A percentile compares a stretch with the other conserved stretches of the same genome.
phyloP scores from a whole-genome alignment of 495 filamentous ascomycete species.

The Antarctomyces pellizariae region DNA sequence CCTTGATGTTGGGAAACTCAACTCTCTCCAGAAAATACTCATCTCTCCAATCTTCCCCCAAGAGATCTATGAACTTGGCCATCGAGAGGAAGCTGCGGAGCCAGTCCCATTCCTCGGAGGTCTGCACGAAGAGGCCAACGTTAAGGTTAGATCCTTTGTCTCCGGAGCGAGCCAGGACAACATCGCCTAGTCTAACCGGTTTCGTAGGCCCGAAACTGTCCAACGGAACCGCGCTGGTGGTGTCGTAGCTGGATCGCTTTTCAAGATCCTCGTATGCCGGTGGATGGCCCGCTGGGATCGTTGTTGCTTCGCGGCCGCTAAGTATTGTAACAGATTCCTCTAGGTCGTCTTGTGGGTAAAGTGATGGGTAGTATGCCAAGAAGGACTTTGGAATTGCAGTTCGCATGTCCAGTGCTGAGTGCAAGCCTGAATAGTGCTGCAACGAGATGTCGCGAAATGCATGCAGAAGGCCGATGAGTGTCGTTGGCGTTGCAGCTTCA shows the following conservation, averaged over 20 bases:
- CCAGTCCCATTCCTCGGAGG: conserved; percentile 13
- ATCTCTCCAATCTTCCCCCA: conserved; percentile 12
- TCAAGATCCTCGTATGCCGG: too few species aligned
- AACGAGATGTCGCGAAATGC: conserved; percentile 5
- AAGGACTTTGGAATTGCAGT: conserved; percentile 13
- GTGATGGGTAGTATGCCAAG: conserved; percentile 11
- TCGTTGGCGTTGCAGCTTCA: conserved; percentile 5
- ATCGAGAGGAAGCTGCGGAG: conserved; percentile 12
- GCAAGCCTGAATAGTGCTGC: conserved; percentile 9
- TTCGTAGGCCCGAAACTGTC: neutral
- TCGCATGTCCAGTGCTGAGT: conserved; percentile 10
- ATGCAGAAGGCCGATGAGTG: conserved; percentile 6
- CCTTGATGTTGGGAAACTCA: conserved; percentile 12
- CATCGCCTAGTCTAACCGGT: conserved; percentile 7
- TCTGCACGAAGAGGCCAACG: conserved; percentile 13
- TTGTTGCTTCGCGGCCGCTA: neutral
- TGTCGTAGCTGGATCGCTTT: too few species aligned
- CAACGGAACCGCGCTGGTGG: too few species aligned
- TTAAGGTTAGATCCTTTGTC: conserved; percentile 17
- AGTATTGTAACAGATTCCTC: conserved; percentile 3
- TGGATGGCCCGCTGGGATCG: too few species aligned
- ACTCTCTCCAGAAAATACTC: conserved; percentile 12
- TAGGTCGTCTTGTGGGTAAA: conserved; percentile 6
- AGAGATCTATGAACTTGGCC: conserved; percentile 11
- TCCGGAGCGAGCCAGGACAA: conserved; percentile 14